Conservation (phyloP, 306 rosid genomes). For the Abrus precatorius region DNA sequence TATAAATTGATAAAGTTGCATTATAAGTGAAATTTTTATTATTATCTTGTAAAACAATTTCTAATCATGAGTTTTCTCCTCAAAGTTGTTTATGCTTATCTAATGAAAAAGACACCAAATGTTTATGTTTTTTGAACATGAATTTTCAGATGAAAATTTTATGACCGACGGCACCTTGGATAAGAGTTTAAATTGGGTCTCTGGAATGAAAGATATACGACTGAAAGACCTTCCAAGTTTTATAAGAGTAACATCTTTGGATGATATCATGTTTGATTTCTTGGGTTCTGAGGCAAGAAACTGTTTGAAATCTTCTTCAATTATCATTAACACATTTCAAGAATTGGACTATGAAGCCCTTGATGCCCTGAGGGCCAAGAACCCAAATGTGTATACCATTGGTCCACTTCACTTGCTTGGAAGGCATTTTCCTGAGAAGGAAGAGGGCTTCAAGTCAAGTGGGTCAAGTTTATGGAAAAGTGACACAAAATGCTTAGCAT, state of each 20-base stretch:
- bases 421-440: constrained; percentile 24
- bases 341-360: constrained; percentile 32
- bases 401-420: constrained; percentile 36
- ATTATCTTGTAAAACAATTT: not conserved
- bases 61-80: not conserved
- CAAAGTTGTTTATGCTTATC: not conserved
- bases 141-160: constrained; percentile 39
- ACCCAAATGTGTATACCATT: constrained; percentile 30
- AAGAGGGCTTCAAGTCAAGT: constrained; percentile 12
- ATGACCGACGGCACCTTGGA: not conserved
- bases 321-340: constrained; percentile 39
- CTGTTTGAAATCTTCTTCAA: constrained; percentile 11
- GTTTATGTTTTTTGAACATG: not conserved
- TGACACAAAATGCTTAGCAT: constrained; percentile 28
- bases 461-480: constrained; percentile 39
- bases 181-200: constrained; percentile 26
- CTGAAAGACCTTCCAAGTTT: constrained; percentile 43
- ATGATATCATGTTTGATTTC: constrained; percentile 33
- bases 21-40: not conserved
- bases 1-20: not conserved
- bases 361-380: not conserved
- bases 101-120: not conserved
- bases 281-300: constrained; percentile 19
- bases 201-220: constrained; percentile 28
- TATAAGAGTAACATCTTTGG: constrained; percentile 11